Evolutionary conservation across 1,284 basidiomycete species (phyloP).

Genomic region (Marasmius oreades): DNA sequence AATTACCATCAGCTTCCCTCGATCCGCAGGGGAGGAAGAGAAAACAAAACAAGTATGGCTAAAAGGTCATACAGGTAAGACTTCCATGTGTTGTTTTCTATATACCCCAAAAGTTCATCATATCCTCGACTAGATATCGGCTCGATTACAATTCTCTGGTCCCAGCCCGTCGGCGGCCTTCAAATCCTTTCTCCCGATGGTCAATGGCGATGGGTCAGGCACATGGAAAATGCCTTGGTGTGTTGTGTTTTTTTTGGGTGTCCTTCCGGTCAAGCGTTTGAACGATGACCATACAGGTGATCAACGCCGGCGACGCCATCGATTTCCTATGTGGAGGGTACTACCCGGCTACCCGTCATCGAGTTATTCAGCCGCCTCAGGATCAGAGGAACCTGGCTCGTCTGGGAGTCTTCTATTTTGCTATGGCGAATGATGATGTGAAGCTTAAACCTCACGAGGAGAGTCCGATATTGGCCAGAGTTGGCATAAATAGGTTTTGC

Average conservation of each 20-base stretch:
- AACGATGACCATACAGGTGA: conserved; percentile 1
- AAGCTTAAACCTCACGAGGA: conserved; percentile 6
- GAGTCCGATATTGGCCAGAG: neutral
- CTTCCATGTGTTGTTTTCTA: no score
- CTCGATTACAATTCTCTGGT: conserved; percentile 45
- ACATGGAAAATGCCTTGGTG: conserved; percentile 45
- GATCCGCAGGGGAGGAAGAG: conserved; percentile 38
- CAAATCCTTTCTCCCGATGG: conserved; percentile 40
- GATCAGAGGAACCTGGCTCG: conserved; percentile 10
- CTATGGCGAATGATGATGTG: conserved; percentile 14
- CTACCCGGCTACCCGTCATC: conserved; percentile 11
- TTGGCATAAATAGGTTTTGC: neutral
- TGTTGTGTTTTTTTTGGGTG: conserved; percentile 9
- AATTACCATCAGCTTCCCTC: conserved; percentile 32
- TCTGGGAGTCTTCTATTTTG: conserved; percentile 13
- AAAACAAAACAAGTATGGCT: conserved; percentile 43
- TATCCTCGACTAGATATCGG: conserved; percentile 33
- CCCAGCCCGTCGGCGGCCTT: conserved; percentile 42
- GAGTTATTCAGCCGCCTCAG: conserved; percentile 12
- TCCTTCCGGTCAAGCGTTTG: neutral
- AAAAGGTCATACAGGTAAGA: conserved; percentile 44
- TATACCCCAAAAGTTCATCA: neutral
- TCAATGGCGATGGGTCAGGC: conserved; percentile 41
- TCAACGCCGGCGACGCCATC: conserved; percentile 14
- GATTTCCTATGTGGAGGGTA: conserved; percentile 10